Percentiles rank a stretch among this genome's conserved stretches.
These are phyloP conservation scores for Solanum virginianum DNA, from an alignment of 257 asterid species.

Conservation along the genomic window DNA sequence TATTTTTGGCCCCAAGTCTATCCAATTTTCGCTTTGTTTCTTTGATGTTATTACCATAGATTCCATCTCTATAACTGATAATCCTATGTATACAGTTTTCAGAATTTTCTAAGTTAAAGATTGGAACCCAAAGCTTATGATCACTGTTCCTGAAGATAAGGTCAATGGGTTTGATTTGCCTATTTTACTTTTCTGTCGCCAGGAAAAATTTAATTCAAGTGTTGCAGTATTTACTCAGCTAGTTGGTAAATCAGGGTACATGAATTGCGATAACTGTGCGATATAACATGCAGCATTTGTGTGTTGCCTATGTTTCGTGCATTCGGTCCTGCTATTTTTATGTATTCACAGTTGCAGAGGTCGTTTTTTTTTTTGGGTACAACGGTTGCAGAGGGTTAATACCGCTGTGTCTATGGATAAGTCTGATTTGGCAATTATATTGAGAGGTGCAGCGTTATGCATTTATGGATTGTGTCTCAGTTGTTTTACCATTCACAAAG, in stretches of 20 bases:
- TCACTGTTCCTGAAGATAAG: slow-evolving; percentile 17
- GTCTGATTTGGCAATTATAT: slow-evolving; percentile 15
- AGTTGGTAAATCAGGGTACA: neutral
- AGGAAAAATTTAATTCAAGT: neutral
- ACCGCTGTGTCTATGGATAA: slow-evolving; percentile 20
- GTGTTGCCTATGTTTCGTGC: slow-evolving; percentile 24
- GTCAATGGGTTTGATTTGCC: slow-evolving; percentile 18
- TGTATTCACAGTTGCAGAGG: slow-evolving; percentile 24
- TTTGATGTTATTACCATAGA: slow-evolving; percentile 14
- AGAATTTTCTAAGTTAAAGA: slow-evolving; percentile 17
- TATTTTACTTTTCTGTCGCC: neutral
- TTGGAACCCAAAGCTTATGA: slow-evolving; percentile 13
- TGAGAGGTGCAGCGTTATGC: slow-evolving; percentile 11
- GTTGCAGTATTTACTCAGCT: neutral
- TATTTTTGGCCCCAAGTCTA: slow-evolving; percentile 21
- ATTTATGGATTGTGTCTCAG: slow-evolving; percentile 21
- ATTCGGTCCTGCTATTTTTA: slow-evolving; percentile 6
- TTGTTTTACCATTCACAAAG: slow-evolving; percentile 10
- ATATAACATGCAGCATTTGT: slow-evolving; percentile 22
- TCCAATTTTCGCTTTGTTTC: slow-evolving; percentile 17
- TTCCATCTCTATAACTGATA: slow-evolving; percentile 20
- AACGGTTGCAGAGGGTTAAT: slow-evolving; percentile 26
- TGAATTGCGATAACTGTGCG: neutral
- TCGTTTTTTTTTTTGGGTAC: neutral
- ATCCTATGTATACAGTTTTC: slow-evolving; percentile 8